Evolutionary conservation across 768 basidiomycete genomes (phyloP), one percentile per base, ranked within the genome.

Genomic region (Lyophyllum atratum): DNA sequence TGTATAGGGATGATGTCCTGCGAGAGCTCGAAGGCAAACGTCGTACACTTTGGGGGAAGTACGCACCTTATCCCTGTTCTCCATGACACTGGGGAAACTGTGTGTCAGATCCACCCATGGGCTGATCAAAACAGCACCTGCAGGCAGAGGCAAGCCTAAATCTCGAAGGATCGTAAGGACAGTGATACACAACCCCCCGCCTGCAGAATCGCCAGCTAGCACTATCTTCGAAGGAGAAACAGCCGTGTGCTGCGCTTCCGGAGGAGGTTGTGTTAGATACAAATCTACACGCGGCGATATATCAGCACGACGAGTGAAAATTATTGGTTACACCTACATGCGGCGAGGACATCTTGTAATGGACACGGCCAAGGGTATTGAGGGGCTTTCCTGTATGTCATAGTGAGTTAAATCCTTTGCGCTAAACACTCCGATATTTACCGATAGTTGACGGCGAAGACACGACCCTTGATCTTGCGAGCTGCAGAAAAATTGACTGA

Each of bases 91-190:
- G 0, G 89, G 88, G 66, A 95, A 92, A 50, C 84, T 88, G 64
- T 93, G 92, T 0, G 90, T 93, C n/a, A 95, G 74, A 68, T 93
- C 91, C 12, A 88, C 84, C 86, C 92, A 93, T 2, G 92, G 92
- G 55, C 85, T 88, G 60, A 93, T 89, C 22, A 93, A 74, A 3
- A 90, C 83, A 0, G 86, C 89, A 1, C 90, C 92, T 1, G 89
- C 85, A 3, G 92, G 90, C 64, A 84, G 72, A 1, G 88, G 85
- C 8, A 90, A 64, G 4, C 84, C 85, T 49, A 86, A 72, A 64
- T 95, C 92, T 22, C 92, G 80, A 10, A 93, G 73, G 29, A 85
- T 72, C 25, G 86, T 83, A 10, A 92, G 71, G 6, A 80, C 72
- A 1, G 85, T 78, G 14, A 92, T 59, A 31, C 82, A 84, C 7